Evolutionary conservation across 805 yeast genomes (phyloP).

Genomic region (Candida coquimbonensis): DNA sequence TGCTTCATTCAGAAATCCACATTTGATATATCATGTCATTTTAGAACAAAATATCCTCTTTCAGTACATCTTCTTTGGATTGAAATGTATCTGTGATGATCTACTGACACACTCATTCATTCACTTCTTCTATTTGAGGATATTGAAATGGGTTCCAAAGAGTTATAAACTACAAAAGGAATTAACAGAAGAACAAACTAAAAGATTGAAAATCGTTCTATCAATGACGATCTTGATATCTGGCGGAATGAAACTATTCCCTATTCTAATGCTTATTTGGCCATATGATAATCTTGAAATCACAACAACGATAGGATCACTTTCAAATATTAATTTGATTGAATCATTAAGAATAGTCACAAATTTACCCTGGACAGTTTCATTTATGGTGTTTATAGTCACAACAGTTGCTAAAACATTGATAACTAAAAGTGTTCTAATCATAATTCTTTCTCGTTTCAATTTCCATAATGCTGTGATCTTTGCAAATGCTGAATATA

Average conservation of each 20-base stretch:
- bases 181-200: conserved; percentile 1
- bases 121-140: conserved; percentile 22
- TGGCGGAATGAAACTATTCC: conserved; percentile 74
- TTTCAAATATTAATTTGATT: conserved; percentile 54
- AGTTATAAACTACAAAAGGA: conserved; percentile 10
- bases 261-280: conserved; percentile 93
- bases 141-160: conserved; percentile 24
- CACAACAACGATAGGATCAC: conserved; percentile 48
- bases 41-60: conserved; percentile 28
- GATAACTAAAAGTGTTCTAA: conserved; percentile 12
- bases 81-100: conserved; percentile 44
- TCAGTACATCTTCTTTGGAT: conserved; percentile 53
- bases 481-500: conserved; percentile 28
- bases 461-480: conserved; percentile 34
- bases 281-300: conserved; percentile 82
- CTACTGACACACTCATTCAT: conserved; percentile 32
- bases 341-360: conserved; percentile 53
- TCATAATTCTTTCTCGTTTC: conserved; percentile 9
- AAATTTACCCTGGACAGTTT: conserved; percentile 14
- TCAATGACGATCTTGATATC: conserved; percentile 69
- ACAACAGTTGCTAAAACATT: conserved; percentile 8
- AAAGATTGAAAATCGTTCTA: conserved; percentile 34
- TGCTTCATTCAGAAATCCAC: conserved; percentile 9
- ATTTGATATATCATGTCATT: conserved; percentile 27
- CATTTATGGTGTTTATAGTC: conserved; percentile 7